These are phyloP conservation scores for Ophiostoma fasciatum DNA, from an alignment of 2,329 filamentous ascomycete species.

Conservation along the genomic window DNA sequence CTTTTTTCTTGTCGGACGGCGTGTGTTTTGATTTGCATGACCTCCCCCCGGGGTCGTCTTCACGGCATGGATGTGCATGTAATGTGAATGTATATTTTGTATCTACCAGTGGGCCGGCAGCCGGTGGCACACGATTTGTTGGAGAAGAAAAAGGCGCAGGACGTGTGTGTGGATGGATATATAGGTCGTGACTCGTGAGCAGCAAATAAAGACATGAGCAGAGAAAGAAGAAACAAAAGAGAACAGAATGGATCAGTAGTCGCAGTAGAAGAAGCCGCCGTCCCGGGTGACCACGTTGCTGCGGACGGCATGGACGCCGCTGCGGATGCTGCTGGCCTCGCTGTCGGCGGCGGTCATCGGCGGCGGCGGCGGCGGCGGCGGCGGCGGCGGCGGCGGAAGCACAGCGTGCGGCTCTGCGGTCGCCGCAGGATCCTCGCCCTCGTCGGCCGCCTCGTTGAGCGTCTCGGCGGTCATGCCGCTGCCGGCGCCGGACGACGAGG, in stretches of 20 bases:
- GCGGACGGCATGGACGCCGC: neutral
- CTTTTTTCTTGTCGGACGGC: no score
- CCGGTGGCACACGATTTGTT: no score
- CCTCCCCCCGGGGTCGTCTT: no score
- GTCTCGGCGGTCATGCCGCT: constrained; percentile 2
- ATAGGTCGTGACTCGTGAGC: neutral
- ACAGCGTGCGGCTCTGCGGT: neutral
- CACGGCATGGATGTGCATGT: no score
- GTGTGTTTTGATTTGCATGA: no score
- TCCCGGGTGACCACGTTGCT: constrained; percentile 2
- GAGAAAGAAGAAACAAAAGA: neutral
- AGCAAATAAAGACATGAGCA: neutral
- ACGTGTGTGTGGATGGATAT: no score
- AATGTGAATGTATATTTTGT: no score
- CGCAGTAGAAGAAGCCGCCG: constrained; percentile 7
- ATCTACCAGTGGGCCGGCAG: no score
- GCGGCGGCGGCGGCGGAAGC: neutral
- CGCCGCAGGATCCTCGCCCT: no score
- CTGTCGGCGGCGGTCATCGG: neutral
- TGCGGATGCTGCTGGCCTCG: constrained; percentile 1
- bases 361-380: neutral
- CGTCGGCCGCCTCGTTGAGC: neutral
- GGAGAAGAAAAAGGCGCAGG: no score
- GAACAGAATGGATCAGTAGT: constrained; percentile 3
- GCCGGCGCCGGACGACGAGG: constrained; percentile 4